Evolutionary conservation across 2,329 filamentous ascomycete genomes (phyloP), one percentile per base, ranked within the genome.

Genomic region (Microdochium nivale): DNA sequence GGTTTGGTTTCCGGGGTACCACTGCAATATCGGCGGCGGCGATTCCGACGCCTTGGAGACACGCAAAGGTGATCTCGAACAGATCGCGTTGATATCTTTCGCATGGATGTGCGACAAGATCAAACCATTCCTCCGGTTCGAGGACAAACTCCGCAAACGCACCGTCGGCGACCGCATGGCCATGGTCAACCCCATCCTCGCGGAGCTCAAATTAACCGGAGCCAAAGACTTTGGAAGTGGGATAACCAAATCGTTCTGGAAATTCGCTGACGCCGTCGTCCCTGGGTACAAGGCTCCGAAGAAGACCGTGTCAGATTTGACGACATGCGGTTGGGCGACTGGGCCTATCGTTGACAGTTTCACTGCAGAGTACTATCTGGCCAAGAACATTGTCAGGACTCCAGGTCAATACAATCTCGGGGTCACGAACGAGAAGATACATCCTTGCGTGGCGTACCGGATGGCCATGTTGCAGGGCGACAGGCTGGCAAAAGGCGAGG

Each of bases 1-100:
- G 59, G 72, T 75, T 7, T 80, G 78, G 78, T 80, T 80, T 51
- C 76, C 77, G 0, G 78, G 78, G 7, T 13, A 23, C 3, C 40
- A 44, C 40, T 23, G 21, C 3, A 44, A 44, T 19, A 23, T 44
- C 19, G 40, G 40, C 21, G 40, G 40, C 19, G 40, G 40, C 13
- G 8, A 7, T 7, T 7, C 21, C 5, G 40, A 44, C 40, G 3
- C 19, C 7, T 19, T 44, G 14, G 40, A 11, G 9, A 19, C 16
- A 5, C 40, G 40, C 13, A 7, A 44, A 10, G 40, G n/a, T 7
- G 40, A 44, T 13, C 23, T 23, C 19, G 40, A 44, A 19, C 40
- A 44, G 40, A 44, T 44, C 19, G 40, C 40, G 16, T 19, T 44
- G 16, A 44, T 44, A 13, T 4, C 40, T 7, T 44, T 44, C 13